phyloP scores from a whole-genome alignment of 2,329 filamentous ascomycete genomes.

The Gnomoniopsis smithogilvyi region DNA sequence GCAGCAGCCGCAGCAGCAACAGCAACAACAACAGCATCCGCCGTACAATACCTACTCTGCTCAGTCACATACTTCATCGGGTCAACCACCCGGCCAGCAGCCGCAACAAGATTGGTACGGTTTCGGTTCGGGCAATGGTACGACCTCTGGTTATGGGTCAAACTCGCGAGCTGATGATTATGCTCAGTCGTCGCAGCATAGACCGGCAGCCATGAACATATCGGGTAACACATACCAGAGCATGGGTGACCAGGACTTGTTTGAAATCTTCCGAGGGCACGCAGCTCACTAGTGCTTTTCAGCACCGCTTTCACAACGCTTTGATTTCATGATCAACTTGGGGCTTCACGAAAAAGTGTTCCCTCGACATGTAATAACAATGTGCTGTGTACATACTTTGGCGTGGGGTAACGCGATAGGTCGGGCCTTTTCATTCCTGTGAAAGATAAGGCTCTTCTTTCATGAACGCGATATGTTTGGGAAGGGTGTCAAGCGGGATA shows the following conservation, averaged over 20 bases:
- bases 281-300: conserved; percentile 3
- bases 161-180: conserved; percentile 11
- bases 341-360: no score
- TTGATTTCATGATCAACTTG: no score
- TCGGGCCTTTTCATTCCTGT: no score
- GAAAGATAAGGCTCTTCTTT: no score
- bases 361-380: no score
- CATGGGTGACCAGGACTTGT: conserved; percentile 25
- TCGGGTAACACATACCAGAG: conserved; percentile 24
- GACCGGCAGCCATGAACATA: conserved; percentile 23
- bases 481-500: no score
- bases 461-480: no score
- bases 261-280: conserved; percentile 22
- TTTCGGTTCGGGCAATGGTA: conserved; percentile 25
- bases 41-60: conserved; percentile 26
- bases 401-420: no score
- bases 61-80: conserved; percentile 23
- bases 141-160: conserved; percentile 21
- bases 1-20: conserved; percentile 26
- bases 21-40: no score
- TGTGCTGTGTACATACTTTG: no score
- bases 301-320: no score
- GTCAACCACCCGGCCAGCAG: conserved; percentile 27
- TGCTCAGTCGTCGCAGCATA: conserved; percentile 17
- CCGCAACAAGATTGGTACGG: conserved; percentile 33